A percentile compares a stretch with the other conserved stretches of the same genome.
Evolutionary conservation across 2,329 filamentous ascomycete species (phyloP).

Genomic region (Colletotrichum gloeosporioides): DNA sequence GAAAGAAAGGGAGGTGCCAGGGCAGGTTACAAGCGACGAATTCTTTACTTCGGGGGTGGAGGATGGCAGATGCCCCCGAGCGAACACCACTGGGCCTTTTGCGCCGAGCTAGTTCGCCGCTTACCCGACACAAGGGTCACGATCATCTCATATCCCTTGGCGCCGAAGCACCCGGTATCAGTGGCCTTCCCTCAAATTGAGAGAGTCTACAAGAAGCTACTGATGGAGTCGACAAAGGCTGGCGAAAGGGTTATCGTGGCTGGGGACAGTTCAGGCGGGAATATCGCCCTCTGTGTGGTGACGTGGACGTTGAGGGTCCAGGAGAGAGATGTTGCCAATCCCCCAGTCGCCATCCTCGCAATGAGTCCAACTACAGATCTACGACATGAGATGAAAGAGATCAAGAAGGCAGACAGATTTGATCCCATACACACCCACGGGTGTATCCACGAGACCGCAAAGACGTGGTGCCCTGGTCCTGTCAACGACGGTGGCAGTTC

Average conservation of each 20-base stretch:
- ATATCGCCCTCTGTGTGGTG: slow-evolving; percentile 47
- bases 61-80: slow-evolving; percentile 59
- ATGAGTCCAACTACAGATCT: slow-evolving; percentile 52
- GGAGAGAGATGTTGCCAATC: slow-evolving; percentile 19
- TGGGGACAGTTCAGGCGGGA: slow-evolving; percentile 62
- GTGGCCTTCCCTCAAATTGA: slow-evolving; percentile 52
- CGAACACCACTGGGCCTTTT: slow-evolving; percentile 57
- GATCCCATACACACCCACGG: slow-evolving; percentile 29
- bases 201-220: slow-evolving; percentile 45
- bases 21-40: slow-evolving; percentile 7
- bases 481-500: background rate
- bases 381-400: slow-evolving; percentile 24
- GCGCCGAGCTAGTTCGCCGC: slow-evolving; percentile 46
- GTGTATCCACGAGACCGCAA: slow-evolving; percentile 27
- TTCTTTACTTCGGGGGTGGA: slow-evolving; percentile 63
- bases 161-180: slow-evolving; percentile 56
- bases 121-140: slow-evolving; percentile 46
- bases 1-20: slow-evolving; percentile 20
- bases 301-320: slow-evolving; percentile 42
- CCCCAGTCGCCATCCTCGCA: slow-evolving; percentile 39
- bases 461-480: slow-evolving; percentile 25
- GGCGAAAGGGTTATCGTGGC: slow-evolving; percentile 52
- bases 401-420: slow-evolving; percentile 18
- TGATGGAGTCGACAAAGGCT: slow-evolving; percentile 40
- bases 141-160: slow-evolving; percentile 58